Evolutionary conservation across 192 early-diverging fungal genomes (phyloP), one percentile per base, ranked within the genome.

Genomic region (Thoreauomyces humboldtii): DNA sequence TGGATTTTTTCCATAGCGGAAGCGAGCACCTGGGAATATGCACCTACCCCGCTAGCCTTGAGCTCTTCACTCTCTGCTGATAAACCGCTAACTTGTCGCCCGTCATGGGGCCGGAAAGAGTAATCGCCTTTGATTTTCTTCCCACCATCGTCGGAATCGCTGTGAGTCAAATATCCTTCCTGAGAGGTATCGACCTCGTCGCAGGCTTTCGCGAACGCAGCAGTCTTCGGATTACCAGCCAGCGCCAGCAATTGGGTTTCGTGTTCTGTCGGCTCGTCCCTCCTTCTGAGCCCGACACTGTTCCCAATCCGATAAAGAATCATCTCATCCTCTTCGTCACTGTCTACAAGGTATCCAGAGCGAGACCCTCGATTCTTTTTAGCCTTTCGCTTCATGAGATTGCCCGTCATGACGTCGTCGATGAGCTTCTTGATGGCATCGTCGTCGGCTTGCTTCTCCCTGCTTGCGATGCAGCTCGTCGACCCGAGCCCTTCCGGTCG

Each of bases 141-240:
- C n/a, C n/a, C n/a, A n/a, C n/a, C n/a, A n/a, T n/a, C n/a, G n/a
- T n/a, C n/a, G n/a, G n/a, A n/a, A n/a, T n/a, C n/a, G n/a, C n/a
- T n/a, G n/a, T n/a, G n/a, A n/a, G n/a, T n/a, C n/a, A n/a, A n/a
- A n/a, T n/a, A n/a, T n/a, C n/a, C n/a, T n/a, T n/a, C n/a, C n/a
- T n/a, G n/a, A n/a, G n/a, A n/a, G n/a, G n/a, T n/a, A n/a, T n/a
- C n/a, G n/a, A n/a, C n/a, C n/a, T n/a, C n/a, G n/a, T n/a, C n/a
- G n/a, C n/a, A n/a, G n/a, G n/a, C n/a, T 56, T 61, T 71, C 17
- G 74, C 74, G 55, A 76, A 76, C 4, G 74, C 70, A 29, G 61
- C 41, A 0, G 74, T 76, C 54, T 72, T 61, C 15, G 69, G 65
- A 27, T 76, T 68, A 9, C 24, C 38, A 17, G 73, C 73, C 56